Evolutionary conservation across 2,329 filamentous ascomycete species (phyloP).

Genomic region (Anthostomella pinea): DNA sequence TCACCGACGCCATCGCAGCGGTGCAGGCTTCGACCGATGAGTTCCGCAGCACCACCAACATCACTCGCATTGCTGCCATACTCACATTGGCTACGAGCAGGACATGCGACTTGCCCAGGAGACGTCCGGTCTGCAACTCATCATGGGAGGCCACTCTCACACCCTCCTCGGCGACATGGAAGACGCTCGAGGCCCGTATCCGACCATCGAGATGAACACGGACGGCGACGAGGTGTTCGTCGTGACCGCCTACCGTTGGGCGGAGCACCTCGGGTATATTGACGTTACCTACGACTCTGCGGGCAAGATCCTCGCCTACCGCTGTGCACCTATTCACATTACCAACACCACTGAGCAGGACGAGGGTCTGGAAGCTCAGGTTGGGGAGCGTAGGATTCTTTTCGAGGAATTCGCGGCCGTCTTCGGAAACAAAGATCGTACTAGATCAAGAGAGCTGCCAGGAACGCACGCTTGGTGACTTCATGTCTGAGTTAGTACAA

Average conservation of each 20-base stretch:
- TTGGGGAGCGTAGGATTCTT: slow-evolving; percentile 56
- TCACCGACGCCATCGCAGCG: slow-evolving; percentile 54
- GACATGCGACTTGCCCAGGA: slow-evolving; percentile 59
- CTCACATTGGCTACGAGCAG: slow-evolving; percentile 64
- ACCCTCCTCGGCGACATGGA: slow-evolving; percentile 57
- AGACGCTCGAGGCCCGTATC: slow-evolving; percentile 58
- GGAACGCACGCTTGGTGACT: slow-evolving; percentile 58
- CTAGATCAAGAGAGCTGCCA: slow-evolving; percentile 61
- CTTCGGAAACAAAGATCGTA: slow-evolving; percentile 52
- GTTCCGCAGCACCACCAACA: slow-evolving; percentile 58
- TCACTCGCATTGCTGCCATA: slow-evolving; percentile 65
- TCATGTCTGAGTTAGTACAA: slow-evolving; percentile 49
- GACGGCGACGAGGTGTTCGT: slow-evolving; percentile 66
- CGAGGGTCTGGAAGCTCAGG: slow-evolving; percentile 52
- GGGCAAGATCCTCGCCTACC: slow-evolving; percentile 61
- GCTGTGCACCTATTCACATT: slow-evolving; percentile 62
- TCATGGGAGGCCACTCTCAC: slow-evolving; percentile 46
- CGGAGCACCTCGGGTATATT: slow-evolving; percentile 66
- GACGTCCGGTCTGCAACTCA: slow-evolving; percentile 63
- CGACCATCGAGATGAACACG: slow-evolving; percentile 59
- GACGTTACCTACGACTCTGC: slow-evolving; percentile 60
- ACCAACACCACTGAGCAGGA: slow-evolving; percentile 61
- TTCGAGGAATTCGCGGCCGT: slow-evolving; percentile 59
- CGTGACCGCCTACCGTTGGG: slow-evolving; percentile 66
- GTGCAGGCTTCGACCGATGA: slow-evolving; percentile 61